Conservation (phyloP, 1,284 basidiomycete species). For the Pyrrhoderma lamaoense region DNA sequence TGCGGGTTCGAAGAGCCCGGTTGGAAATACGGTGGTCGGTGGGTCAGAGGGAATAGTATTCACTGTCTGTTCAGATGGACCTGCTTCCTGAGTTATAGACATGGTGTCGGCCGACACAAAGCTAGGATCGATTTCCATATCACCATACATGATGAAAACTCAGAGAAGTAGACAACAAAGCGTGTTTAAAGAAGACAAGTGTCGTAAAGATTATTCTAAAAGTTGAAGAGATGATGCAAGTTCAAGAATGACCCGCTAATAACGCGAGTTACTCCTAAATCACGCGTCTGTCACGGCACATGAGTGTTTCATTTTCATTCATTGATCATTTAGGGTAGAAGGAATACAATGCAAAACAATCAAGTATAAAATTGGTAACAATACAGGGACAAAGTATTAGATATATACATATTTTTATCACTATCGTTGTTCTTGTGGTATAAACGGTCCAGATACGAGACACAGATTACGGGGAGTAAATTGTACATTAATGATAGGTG, state of each 20-base stretch:
- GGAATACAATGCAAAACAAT: not conserved
- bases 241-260: no score
- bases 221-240: no score
- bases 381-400: slow-evolving; percentile 4
- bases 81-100: slow-evolving; percentile 4
- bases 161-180: not conserved
- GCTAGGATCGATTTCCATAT: slow-evolving; percentile 16
- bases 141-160: not conserved
- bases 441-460: slow-evolving; percentile 73
- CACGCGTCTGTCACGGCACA: no score
- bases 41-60: not conserved
- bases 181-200: not conserved
- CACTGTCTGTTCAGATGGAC: slow-evolving; percentile 1
- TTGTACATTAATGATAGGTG: slow-evolving; percentile 86
- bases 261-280: no score
- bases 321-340: no score
- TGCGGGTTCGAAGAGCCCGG: slow-evolving; percentile 5
- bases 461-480: slow-evolving; percentile 94
- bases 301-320: no score
- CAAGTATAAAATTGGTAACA: not conserved
- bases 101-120: slow-evolving; percentile 4
- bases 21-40: slow-evolving; percentile 1
- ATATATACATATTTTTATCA: not conserved
- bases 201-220: no score
- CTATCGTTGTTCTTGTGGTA: slow-evolving; percentile 49